Evolutionary conservation across 257 asterid species (phyloP), one percentile per base, ranked within the genome.

Genomic region (Forsythia suspensa): DNA sequence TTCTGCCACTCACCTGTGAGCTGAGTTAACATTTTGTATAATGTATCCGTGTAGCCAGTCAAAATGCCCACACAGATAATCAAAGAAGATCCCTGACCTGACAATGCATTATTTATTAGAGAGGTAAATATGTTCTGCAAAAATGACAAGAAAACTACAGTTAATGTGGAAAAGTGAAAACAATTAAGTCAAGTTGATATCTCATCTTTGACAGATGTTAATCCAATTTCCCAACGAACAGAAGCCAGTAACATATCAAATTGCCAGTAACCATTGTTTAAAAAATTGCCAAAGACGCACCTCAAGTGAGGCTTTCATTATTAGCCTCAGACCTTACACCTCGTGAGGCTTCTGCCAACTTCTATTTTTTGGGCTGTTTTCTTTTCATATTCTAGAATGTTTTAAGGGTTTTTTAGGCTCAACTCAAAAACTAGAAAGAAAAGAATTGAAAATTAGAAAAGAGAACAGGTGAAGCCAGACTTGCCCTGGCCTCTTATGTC

Each of bases 81-180:
- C 85, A 96, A 88, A 76, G 99, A 92, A 38, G 97, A 91, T 79
- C 99, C 99, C 87, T 96, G 99, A 82, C 99, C 99, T 96, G 93
- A 55, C 83, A 85, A 81, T 61, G 79, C 11, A 68, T 51, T 73
- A 79, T 72, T 85, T 15, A 61, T 79, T 73, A 79, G 80, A 73
- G 66, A 77, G 71, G 70, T 67, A 46, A 70, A 81, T 72, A 70
- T 24, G 57, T 61, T 76, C 76, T 44, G 65, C 66, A 73, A 51
- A 70, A 9, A 68, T 70, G 51, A 79, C 11, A 75, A 52, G 38
- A 55, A 59, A 71, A 77, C 24, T 41, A 63, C 70, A 16, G 38
- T 63, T 63, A 37, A 61, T 21, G 16, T 61, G 69, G 15, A 61
- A 21, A 61, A 16, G 13, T 61, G 29, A 21, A 20, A 61, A 61